phyloP scores from a whole-genome alignment of 306 rosid species.

The Morella rubra region DNA sequence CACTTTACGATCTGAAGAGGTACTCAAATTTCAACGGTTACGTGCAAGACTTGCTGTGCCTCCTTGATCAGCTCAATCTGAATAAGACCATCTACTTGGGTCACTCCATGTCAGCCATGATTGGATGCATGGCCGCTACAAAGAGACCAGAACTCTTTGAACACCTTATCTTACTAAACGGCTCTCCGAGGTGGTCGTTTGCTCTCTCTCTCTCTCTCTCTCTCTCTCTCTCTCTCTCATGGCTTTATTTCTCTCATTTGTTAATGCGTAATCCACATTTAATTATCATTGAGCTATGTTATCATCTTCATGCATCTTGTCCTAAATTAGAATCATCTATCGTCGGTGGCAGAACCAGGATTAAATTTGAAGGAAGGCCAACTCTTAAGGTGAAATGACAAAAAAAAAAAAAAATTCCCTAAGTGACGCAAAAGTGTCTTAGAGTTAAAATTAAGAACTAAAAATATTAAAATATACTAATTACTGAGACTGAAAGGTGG shows the following conservation, averaged over 20 bases:
- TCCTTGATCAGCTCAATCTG: slow-evolving; percentile 52
- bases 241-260: not conserved
- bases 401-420: no score
- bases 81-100: slow-evolving; percentile 37
- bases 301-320: no score
- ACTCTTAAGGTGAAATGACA: no score
- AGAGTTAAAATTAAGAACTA: no score
- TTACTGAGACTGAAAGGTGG: no score
- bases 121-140: slow-evolving; percentile 51
- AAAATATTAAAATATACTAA: no score
- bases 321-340: no score
- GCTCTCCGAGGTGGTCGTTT: slow-evolving; percentile 50
- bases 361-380: no score
- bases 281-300: no score
- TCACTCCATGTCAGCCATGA: slow-evolving; percentile 62
- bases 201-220: not conserved
- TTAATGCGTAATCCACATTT: no score
- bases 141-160: slow-evolving; percentile 49
- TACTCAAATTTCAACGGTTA: slow-evolving; percentile 45
- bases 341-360: no score
- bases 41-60: slow-evolving; percentile 45
- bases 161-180: slow-evolving; percentile 39
- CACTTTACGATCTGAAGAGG: slow-evolving; percentile 33
- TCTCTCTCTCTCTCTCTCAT: not conserved
- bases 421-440: no score